Evolutionary conservation across 2,329 filamentous ascomycete species (phyloP), one percentile per base, ranked within the genome.

Genomic region (Monosporascus sp.): DNA sequence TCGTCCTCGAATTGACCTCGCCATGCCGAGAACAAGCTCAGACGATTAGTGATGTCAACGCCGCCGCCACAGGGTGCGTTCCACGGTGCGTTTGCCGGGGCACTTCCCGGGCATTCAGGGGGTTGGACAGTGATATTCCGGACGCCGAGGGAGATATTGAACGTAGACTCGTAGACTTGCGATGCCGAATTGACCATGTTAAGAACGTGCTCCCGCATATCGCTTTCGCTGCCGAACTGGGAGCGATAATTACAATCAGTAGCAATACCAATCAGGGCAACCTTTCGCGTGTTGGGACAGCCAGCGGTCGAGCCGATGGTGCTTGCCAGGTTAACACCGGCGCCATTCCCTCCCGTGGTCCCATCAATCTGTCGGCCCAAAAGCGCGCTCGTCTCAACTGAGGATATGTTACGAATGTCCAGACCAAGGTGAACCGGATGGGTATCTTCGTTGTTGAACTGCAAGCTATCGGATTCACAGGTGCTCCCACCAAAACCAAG

Each of bases 91-190:
- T 85, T 80, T 2, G 81, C 66, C 9, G 85, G 78, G 6, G 87
- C 74, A 0, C 84, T 81, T 4, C 82, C 82, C 0, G 93, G 90
- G 65, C 94, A 99, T n/a, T 77, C 75, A 4, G 79, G 71, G 45
- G 89, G 84, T 53, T 84, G 89, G 56, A 97, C 82, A 31, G 91
- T 88, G 51, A 99, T 72, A 65, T 96, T 96, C 61, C 87, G 84
- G 55, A 99, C 83, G 44, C 91, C 94, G 37, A 99, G 83, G 0
- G 92, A 93, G 63, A 99, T 93, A 71, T 97, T 97, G 75, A 99
- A 97, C 7, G 89, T 89, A 62, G 79, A 84, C 70, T 99, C 94
- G 66, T 94, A 99, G 9, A 97, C 74, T 57, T 85, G 82, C 2
- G 93, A 97, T 1, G 94, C 94, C 45, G 85, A 78, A 72, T 96